These are phyloP conservation scores for Lantana camara DNA, from an alignment of 257 asterid genomes.

Conservation along the genomic window DNA sequence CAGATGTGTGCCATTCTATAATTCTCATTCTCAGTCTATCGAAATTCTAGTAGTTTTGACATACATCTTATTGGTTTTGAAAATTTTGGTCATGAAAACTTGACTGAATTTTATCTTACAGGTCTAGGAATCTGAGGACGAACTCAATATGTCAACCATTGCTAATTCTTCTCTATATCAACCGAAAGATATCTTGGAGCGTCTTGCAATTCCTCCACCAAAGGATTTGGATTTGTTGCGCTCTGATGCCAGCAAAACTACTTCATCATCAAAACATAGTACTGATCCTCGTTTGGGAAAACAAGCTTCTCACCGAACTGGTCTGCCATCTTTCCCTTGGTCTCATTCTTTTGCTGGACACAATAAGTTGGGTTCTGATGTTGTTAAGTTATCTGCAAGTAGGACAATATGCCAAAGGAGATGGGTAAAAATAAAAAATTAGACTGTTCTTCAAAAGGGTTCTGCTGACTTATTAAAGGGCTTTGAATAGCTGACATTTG, in stretches of 20 bases:
- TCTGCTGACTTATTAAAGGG: conserved; percentile 50
- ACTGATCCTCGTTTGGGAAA: conserved; percentile 70
- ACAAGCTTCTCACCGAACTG: conserved; percentile 54
- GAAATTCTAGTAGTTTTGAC: background rate
- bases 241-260: conserved; percentile 65
- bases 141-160: conserved; percentile 34
- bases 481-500: conserved; percentile 64
- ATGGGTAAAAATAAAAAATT: conserved; percentile 73
- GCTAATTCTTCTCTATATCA: conserved; percentile 45
- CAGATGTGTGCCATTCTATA: background rate
- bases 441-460: conserved; percentile 41
- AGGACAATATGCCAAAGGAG: conserved; percentile 74
- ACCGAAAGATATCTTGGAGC: conserved; percentile 65
- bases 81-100: too few species aligned
- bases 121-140: conserved; percentile 55
- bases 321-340: conserved; percentile 95
- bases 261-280: conserved; percentile 52
- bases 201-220: conserved; percentile 74
- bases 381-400: conserved; percentile 58
- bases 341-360: conserved; percentile 72
- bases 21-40: background rate
- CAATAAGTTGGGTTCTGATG: conserved; percentile 65
- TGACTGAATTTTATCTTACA: conserved; percentile 26
- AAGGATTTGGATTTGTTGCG: conserved; percentile 81
- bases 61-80: conserved; percentile 3